Conservation (phyloP, 2,329 filamentous ascomycete species). For the Colletotrichum horii region DNA sequence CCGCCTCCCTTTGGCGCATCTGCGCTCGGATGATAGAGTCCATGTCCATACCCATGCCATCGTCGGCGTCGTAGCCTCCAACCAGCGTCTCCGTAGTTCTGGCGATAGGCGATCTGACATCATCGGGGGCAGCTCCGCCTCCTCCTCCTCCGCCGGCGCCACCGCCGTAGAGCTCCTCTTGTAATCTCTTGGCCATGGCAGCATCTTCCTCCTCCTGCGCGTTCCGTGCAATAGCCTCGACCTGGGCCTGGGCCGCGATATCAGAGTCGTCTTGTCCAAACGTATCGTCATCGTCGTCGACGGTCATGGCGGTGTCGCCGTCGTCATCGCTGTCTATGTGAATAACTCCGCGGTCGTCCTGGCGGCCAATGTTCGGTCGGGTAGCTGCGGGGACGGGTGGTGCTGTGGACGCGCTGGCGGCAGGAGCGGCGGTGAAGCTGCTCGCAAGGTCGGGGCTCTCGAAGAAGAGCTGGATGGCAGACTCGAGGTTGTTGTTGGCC, state of each 20-base stretch:
- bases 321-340: conserved; percentile 81
- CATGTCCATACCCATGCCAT: conserved; percentile 62
- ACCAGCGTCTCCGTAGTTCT: conserved; percentile 91
- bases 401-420: conserved; percentile 25
- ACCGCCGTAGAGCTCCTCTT: conserved; percentile 81
- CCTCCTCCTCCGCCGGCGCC: conserved; percentile 43
- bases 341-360: conserved; percentile 67
- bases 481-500: conserved; percentile 81
- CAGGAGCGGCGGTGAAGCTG: conserved; percentile 42
- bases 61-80: conserved; percentile 61
- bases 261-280: conserved; percentile 43
- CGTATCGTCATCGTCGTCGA: conserved; percentile 42
- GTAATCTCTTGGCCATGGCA: conserved; percentile 87
- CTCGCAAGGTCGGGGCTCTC: conserved; percentile 79
- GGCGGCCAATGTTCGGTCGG: conserved; percentile 40
- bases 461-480: conserved; percentile 89
- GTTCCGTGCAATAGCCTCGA: conserved; percentile 44
- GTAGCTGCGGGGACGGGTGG: conserved; percentile 31
- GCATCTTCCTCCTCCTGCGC: conserved; percentile 85
- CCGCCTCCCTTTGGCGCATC: conserved; percentile 48
- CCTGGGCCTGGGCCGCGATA: conserved; percentile 31
- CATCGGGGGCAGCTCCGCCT: conserved; percentile 55
- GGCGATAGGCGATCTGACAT: conserved; percentile 87
- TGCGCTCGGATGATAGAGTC: conserved; percentile 65
- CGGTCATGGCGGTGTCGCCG: conserved; percentile 47